A percentile compares a stretch with the other conserved stretches of the same genome.
Conservation (phyloP, 805 yeast genomes). For the Blastobotrys muscicola region DNA sequence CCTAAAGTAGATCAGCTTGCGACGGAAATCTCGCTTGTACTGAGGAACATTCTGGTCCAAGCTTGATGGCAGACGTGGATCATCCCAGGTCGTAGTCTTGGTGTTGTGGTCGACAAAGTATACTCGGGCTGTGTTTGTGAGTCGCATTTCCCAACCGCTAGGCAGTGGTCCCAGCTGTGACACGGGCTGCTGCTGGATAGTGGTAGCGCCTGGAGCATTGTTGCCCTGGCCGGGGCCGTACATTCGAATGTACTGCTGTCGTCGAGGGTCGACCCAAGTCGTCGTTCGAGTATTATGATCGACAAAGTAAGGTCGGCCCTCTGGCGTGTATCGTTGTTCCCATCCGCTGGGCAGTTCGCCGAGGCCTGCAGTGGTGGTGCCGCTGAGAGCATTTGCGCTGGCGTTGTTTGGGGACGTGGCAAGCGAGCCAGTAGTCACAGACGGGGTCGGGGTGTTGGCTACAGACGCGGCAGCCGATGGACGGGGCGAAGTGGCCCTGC, state of each 20-base stretch:
- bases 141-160: conserved; percentile 99
- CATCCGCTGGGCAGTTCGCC: conserved; percentile 98
- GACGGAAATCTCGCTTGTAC: conserved; percentile 96
- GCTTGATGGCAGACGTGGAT: conserved; percentile 95
- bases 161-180: conserved; percentile 97
- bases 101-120: conserved; percentile 99
- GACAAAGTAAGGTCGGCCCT: conserved; percentile 96
- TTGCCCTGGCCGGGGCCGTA: conserved; percentile 47
- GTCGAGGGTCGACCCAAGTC: conserved; percentile 99
- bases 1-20: conserved; percentile 94
- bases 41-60: conserved; percentile 98
- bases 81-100: conserved; percentile 99
- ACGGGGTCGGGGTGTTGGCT: conserved; percentile 22
- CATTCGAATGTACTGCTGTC: conserved; percentile 96
- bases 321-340: conserved; percentile 98
- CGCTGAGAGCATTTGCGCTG: conserved; percentile 49
- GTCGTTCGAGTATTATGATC: conserved; percentile 99
- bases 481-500: conserved; percentile 21
- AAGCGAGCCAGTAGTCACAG: conserved; percentile 32
- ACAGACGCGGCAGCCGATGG: conserved; percentile 35
- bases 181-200: conserved; percentile 96
- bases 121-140: conserved; percentile 96
- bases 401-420: conserved; percentile 29
- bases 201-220: conserved; percentile 52
- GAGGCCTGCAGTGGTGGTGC: conserved; percentile 89